Conservation (phyloP, 2,329 filamentous ascomycete genomes). For the Colletotrichum liaoningense region DNA sequence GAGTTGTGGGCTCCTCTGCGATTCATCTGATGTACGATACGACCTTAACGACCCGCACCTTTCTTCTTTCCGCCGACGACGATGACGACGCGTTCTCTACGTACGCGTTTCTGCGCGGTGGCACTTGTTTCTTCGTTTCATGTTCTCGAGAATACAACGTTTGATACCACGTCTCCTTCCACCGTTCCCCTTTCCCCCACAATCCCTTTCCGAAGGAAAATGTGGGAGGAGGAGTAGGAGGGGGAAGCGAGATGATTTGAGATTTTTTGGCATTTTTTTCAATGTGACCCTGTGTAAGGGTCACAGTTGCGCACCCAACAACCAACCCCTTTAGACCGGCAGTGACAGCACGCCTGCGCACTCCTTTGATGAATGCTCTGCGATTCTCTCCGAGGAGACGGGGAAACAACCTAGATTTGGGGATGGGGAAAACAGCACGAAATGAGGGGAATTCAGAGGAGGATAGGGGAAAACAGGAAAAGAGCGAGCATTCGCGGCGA, state of each 20-base stretch:
- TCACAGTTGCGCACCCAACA: not conserved
- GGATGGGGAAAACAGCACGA: not conserved
- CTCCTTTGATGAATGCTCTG: not conserved
- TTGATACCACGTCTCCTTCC: constrained; percentile 32
- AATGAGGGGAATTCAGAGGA: not conserved
- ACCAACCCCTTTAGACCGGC: not conserved
- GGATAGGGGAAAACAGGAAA: not conserved
- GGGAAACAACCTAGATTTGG: not conserved
- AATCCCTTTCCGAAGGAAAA: not conserved
- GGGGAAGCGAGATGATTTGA: constrained; percentile 14
- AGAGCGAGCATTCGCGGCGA: not conserved
- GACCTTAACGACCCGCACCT: constrained; percentile 25
- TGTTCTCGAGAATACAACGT: constrained; percentile 32
- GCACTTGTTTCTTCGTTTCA: constrained; percentile 26
- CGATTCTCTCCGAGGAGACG: not conserved
- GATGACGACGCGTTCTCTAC: not conserved
- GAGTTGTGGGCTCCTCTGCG: not conserved
- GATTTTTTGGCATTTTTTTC: not conserved
- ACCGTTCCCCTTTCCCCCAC: too few relatives aligned
- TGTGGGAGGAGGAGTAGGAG: not conserved
- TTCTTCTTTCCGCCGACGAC: constrained; percentile 40
- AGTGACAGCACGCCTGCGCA: constrained; percentile 5
- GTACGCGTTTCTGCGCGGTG: not conserved
- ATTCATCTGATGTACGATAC: constrained; percentile 30
- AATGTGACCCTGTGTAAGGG: not conserved